Base-by-base conservation (phyloP, 352 stramenopile genomes). In the Pythium dissotocum region DNA sequence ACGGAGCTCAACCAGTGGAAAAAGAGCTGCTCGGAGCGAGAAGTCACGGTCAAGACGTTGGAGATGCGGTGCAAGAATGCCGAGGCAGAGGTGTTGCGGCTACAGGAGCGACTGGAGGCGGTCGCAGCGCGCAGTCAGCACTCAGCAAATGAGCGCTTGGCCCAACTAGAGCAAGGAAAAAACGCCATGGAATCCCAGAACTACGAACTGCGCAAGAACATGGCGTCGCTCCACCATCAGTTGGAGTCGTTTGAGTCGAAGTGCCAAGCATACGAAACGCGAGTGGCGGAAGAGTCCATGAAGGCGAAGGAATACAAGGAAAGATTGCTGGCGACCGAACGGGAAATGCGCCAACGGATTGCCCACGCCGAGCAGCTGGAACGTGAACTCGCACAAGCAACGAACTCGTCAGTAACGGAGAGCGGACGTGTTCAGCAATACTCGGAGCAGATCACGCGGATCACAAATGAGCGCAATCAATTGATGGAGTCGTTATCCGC, bases 171-270 rank as follows among this genome's bases (percentile, higher is more conserved):
- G 60, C 81, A 85, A 49, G 78, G 78, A 10, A 81, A 83, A 2
- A 72, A 79, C 24, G 58, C 67, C 7, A 76, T 87, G n/a, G 83
- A 91, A 57, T 55, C 82, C 32, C 76, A 89, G 30, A 88, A 88
- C 48, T 77, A 77, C 5, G 70, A 75, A 2, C 75, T 91, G n/a
- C 79, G 80, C 4, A 65, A 71, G 18, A 73, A 80, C 21, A 40
- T 89, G 21, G 61, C 77, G n/a, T 63, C 63, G 6, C 77, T 88
- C 4, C 79, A 89, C 64, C 56, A 82, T 21, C 72, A 89, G 21
- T 40, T 88, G 0, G 78, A 90, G 53, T 57, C 70, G 5, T 70
- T 89, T 26, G 72, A 86, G 62, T 70, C 62, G 14, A 87, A 85
- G 24, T 76, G 86, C 14, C 68, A 75, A 30, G 51, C 77, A 2